Conservation (phyloP, 495 filamentous ascomycete genomes). For the Neurospora hispaniola region DNA sequence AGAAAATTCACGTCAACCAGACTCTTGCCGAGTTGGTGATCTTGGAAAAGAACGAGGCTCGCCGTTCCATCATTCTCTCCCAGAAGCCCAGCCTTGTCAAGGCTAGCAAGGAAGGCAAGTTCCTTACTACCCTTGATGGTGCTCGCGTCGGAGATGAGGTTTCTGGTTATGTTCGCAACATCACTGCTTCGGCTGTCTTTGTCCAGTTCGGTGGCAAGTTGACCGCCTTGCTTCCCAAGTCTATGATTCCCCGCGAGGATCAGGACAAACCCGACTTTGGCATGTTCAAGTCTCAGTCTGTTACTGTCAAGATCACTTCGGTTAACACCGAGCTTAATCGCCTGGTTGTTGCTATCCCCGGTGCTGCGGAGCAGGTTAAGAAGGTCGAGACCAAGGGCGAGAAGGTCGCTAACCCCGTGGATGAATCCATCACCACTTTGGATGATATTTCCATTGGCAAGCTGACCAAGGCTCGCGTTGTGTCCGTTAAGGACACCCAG, state of each 20-base stretch:
- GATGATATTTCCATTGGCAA: conserved; percentile 66
- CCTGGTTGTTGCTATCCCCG: conserved; percentile 29
- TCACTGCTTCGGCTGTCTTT: conserved; percentile 67
- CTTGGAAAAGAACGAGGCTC: conserved; percentile 64
- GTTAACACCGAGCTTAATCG: conserved; percentile 44
- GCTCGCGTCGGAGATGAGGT: conserved; percentile 56
- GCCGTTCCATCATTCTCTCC: conserved; percentile 60
- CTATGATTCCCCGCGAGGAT: conserved; percentile 57
- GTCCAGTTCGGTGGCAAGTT: conserved; percentile 72
- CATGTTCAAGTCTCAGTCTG: conserved; percentile 56
- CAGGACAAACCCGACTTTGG: conserved; percentile 63
- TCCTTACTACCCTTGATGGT: conserved; percentile 58
- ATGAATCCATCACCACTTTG: conserved; percentile 50
- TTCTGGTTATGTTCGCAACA: conserved; percentile 75
- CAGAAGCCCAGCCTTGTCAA: conserved; percentile 74
- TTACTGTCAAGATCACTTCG: conserved; percentile 57
- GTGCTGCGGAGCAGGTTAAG: conserved; percentile 16
- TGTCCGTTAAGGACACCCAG: conserved; percentile 76
- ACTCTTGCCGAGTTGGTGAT: conserved; percentile 73
- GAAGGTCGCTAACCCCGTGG: conserved; percentile 50
- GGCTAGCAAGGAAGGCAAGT: conserved; percentile 51
- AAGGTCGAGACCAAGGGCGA: conserved; percentile 10
- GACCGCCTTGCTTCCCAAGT: conserved; percentile 67
- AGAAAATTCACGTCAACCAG: conserved; percentile 72
- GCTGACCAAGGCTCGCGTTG: conserved; percentile 66